Evolutionary conservation across 2,329 filamentous ascomycete species (phyloP).

Genomic region (Paraconiothyrium sp.): DNA sequence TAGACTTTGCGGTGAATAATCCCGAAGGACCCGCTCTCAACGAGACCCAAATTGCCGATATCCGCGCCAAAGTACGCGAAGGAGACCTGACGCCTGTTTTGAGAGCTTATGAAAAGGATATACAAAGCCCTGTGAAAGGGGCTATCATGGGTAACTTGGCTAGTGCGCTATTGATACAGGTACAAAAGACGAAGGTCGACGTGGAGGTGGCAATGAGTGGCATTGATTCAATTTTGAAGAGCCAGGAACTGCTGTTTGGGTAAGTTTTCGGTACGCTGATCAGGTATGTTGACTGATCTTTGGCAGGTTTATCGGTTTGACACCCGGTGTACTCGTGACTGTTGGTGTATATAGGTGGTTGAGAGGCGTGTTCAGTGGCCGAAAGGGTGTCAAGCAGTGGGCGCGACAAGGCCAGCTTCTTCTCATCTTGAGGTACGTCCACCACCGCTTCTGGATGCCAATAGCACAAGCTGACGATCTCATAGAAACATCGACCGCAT

Average conservation of each 20-base stretch:
- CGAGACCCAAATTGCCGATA: slow-evolving; percentile 75
- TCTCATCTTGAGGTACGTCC: slow-evolving; percentile 72
- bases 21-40: slow-evolving; percentile 71
- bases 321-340: slow-evolving; percentile 88
- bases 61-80: slow-evolving; percentile 83
- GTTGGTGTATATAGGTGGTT: slow-evolving; percentile 79
- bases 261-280: slow-evolving; percentile 34
- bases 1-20: slow-evolving; percentile 91
- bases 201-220: slow-evolving; percentile 95
- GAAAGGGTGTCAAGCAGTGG: slow-evolving; percentile 72
- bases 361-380: slow-evolving; percentile 72
- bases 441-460: no score
- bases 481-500: slow-evolving; percentile 79
- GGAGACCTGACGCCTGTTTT: slow-evolving; percentile 94
- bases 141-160: slow-evolving; percentile 87
- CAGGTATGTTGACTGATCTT: slow-evolving; percentile 16
- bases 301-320: slow-evolving; percentile 84
- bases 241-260: slow-evolving; percentile 94
- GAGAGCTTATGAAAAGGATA: slow-evolving; percentile 88
- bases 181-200: slow-evolving; percentile 99
- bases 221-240: slow-evolving; percentile 93
- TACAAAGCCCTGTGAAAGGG: slow-evolving; percentile 82
- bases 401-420: slow-evolving; percentile 75
- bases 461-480: not conserved
- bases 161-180: slow-evolving; percentile 89